These are phyloP conservation scores for Colletotrichum coccodes DNA, from an alignment of 2,329 filamentous ascomycete genomes.

Conservation along the genomic window DNA sequence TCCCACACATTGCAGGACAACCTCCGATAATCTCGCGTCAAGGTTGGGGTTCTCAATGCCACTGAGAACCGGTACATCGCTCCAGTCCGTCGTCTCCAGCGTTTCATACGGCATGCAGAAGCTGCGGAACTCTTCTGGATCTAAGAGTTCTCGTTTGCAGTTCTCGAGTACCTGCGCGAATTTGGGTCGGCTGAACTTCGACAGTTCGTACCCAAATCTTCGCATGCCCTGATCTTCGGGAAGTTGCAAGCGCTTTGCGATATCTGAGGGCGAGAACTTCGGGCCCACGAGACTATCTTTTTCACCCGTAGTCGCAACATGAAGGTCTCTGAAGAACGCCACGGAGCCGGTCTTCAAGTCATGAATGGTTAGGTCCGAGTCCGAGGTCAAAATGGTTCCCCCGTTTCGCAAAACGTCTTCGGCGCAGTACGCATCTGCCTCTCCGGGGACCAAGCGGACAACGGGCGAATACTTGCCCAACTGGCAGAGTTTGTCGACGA, in stretches of 20 bases:
- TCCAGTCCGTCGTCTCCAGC: conserved; percentile 26
- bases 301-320: conserved; percentile 40
- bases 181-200: conserved; percentile 39
- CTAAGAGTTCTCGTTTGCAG: conserved; percentile 22
- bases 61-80: conserved; percentile 8
- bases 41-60: conserved; percentile 32
- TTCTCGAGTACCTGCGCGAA: conserved; percentile 33
- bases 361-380: conserved; percentile 86
- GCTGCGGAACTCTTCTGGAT: conserved; percentile 37
- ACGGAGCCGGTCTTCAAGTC: conserved; percentile 75
- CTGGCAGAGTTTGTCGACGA: conserved; percentile 75
- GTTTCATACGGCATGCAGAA: conserved; percentile 46
- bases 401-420: conserved; percentile 63
- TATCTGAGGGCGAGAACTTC: conserved; percentile 46
- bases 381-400: conserved; percentile 77
- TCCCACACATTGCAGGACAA: conserved; percentile 43
- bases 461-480: conserved; percentile 53
- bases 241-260: conserved; percentile 55
- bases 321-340: conserved; percentile 74
- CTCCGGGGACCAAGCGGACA: conserved; percentile 76
- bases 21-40: conserved; percentile 52
- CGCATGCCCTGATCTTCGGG: conserved; percentile 39
- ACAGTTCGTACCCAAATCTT: conserved; percentile 49
- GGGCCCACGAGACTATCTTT: conserved; percentile 23
- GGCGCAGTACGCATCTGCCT: conserved; percentile 87